These are phyloP conservation scores for Penicillium aurantiogriseum DNA, from an alignment of 2,329 filamentous ascomycete genomes.

Conservation along the genomic window DNA sequence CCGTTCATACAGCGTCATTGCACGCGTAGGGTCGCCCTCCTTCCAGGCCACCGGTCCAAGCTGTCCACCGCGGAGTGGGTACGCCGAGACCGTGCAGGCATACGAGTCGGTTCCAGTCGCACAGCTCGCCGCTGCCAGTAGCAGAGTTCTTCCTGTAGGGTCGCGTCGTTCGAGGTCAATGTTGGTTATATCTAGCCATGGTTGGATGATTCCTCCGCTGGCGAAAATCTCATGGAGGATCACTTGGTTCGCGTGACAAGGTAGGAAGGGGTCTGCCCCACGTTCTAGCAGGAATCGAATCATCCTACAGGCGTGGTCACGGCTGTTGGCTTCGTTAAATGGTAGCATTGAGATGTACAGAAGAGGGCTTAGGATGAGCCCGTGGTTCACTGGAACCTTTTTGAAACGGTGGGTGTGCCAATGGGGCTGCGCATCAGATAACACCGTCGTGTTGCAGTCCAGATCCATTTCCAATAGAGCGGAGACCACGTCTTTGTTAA, in stretches of 20 bases:
- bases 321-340: conserved; percentile 18
- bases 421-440: conserved; percentile 9
- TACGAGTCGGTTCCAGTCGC: conserved; percentile 11
- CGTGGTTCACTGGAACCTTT: background rate
- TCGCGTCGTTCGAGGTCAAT: conserved; percentile 19
- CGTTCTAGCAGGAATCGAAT: conserved; percentile 14
- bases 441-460: conserved; percentile 10
- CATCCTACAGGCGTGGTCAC: conserved; percentile 13
- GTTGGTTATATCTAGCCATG: conserved; percentile 11
- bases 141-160: conserved; percentile 13
- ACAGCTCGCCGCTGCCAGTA: conserved; percentile 14
- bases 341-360: conserved; percentile 17
- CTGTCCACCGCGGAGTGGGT: background rate
- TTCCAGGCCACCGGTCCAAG: background rate
- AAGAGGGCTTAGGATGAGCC: conserved; percentile 12
- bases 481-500: conserved; percentile 7
- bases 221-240: conserved; percentile 16
- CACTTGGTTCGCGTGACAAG: conserved; percentile 1
- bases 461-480: conserved; percentile 11
- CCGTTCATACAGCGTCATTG: conserved; percentile 8
- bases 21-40: conserved; percentile 7
- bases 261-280: conserved; percentile 18
- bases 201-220: conserved; percentile 16
- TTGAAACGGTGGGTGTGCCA: conserved; percentile 13
- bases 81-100: background rate